Conservation (phyloP, 148 eudicot species). For the Polygonum maritimum region DNA sequence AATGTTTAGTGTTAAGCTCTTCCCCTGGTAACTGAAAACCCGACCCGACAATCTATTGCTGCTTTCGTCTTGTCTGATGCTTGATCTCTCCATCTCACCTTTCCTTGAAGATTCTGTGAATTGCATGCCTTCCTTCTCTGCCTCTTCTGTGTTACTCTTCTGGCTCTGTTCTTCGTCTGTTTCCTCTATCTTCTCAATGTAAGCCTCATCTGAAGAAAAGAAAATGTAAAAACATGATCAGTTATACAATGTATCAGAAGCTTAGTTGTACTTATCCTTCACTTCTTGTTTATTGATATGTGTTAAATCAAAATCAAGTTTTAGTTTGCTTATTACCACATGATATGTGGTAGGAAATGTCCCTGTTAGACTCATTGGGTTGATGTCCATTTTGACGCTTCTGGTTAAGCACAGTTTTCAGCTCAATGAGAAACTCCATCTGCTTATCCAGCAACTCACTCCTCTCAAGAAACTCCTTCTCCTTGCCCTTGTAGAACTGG, state of each 20-base stretch:
- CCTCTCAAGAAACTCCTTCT: constrained; percentile 76
- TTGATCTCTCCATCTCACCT: constrained; percentile 33
- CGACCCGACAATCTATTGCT: constrained; percentile 42
- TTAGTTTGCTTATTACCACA: constrained; percentile 30
- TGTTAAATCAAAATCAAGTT: not conserved
- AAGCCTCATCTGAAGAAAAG: constrained; percentile 39
- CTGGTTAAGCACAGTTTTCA: constrained; percentile 37
- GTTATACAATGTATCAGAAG: not conserved
- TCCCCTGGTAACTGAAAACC: constrained; percentile 55
- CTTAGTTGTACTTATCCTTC: not conserved
- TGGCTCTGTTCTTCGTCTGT: constrained; percentile 28
- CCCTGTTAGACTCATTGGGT: constrained; percentile 46
- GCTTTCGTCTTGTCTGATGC: constrained; percentile 38
- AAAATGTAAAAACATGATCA: not conserved
- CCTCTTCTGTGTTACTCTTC: constrained; percentile 26
- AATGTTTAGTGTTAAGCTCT: constrained; percentile 59
- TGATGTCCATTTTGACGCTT: constrained; percentile 28
- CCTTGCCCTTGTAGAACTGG: constrained; percentile 62
- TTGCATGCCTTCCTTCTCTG: constrained; percentile 25
- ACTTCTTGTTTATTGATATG: not conserved
- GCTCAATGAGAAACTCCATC: constrained; percentile 58
- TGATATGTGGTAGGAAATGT: constrained; percentile 59
- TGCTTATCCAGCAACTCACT: constrained; percentile 66
- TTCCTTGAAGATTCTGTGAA: constrained; percentile 30
- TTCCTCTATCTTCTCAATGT: constrained; percentile 24